Evolutionary conservation across 2,329 filamentous ascomycete species (phyloP), one percentile per base, ranked within the genome.

Genomic region (Ceratocystiopsis brevicomis): DNA sequence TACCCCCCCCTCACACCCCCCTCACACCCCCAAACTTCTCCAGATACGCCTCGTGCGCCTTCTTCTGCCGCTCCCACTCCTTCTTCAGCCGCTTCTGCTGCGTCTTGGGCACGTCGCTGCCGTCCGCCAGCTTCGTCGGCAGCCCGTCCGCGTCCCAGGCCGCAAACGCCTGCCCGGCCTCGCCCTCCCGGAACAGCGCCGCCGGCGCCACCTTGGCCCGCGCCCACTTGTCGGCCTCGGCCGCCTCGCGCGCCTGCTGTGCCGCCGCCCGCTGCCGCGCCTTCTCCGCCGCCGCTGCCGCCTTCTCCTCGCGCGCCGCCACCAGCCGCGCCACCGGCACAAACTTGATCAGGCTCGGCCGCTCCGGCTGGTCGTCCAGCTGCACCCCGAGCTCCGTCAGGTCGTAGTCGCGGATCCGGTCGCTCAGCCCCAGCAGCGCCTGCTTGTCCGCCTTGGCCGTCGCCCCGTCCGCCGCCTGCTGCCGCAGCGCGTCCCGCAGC

Each of bases 11-110:
- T 21, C 19, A 4, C 19, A 4, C 4, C 19, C 6, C 19, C 19
- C 19, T 21, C 19, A n/a, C n/a, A n/a, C 19, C 19, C 25, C 25
- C 25, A 30, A 30, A 30, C 46, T 49, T 52, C 6, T 48, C 49
- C 42, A 55, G 45, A 58, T 63, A 74, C 42, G 61, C 62, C 52
- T 80, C 74, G 58, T 77, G 71, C 50, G 68, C 50, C 63, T 78
- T 81, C 64, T 76, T 80, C 63, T 83, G 78, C 52, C 63, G 69
- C 54, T 80, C 74, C 77, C 76, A 82, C 47, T 77, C 73, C 62
- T 83, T 83, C 56, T 61, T 68, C 48, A 83, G 55, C 62, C 76
- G 80, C 66, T 82, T 83, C 34, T 54, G 56, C 52, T 65, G 66
- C 44, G 66, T 73, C 61, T 82, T 81, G 11, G 73, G 66, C n/a